Percentiles rank a stretch among this genome's conserved stretches.
Evolutionary conservation across 176 grass and related monocot species (phyloP).

Genomic region (Raddia guianensis): DNA sequence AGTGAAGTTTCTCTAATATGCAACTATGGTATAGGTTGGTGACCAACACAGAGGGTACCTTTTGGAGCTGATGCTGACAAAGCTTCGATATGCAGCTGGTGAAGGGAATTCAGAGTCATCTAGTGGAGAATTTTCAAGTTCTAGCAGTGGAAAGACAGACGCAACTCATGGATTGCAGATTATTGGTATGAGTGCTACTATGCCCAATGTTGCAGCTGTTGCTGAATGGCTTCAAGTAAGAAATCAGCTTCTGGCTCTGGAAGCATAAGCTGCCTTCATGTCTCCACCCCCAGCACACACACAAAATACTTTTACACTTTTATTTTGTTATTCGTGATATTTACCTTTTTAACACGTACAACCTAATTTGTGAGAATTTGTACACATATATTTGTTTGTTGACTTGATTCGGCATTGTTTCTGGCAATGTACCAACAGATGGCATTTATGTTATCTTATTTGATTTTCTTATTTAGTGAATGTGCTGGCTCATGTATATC

Average conservation of each 20-base stretch:
- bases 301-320: too few relatives aligned
- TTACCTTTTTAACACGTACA: not conserved
- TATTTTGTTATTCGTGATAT: not conserved
- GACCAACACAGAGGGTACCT: conserved; percentile 94
- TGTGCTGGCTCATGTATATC: not conserved
- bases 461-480: not conserved
- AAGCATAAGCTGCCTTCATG: too few relatives aligned
- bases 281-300: too few relatives aligned
- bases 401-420: not conserved
- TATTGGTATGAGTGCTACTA: conserved; percentile 97
- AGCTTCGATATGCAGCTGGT: conserved; percentile 88
- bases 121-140: conserved; percentile 64
- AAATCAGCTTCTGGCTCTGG: not conserved
- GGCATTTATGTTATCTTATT: not conserved
- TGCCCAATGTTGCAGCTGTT: conserved; percentile 89
- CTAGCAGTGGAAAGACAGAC: conserved; percentile 72
- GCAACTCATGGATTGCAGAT: conserved; percentile 80
- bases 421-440: not conserved
- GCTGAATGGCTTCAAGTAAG: conserved; percentile 98
- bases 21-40: conserved; percentile 64
- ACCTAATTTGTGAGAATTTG: conserved; percentile 19
- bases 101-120: conserved; percentile 79
- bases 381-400: not conserved
- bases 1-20: conserved; percentile 37
- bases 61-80: conserved; percentile 90